phyloP scores from a whole-genome alignment of 805 yeast genomes.

The Tetrapisispora arboricola region DNA sequence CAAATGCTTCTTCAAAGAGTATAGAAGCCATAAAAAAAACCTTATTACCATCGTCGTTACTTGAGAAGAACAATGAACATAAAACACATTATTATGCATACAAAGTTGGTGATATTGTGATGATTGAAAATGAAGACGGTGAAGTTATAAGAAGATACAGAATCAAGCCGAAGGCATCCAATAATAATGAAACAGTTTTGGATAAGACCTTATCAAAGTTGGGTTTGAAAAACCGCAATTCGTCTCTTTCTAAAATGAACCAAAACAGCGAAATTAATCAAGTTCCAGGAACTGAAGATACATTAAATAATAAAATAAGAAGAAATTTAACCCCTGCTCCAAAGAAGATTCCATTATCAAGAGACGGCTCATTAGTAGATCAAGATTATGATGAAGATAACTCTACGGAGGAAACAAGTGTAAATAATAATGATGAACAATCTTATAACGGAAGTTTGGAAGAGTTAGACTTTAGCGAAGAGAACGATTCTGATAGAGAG shows the following conservation, averaged over 20 bases:
- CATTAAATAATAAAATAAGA: not conserved
- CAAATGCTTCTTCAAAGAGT: constrained; percentile 16
- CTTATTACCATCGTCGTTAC: not conserved
- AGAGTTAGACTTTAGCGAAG: not conserved
- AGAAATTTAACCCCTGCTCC: constrained; percentile 8
- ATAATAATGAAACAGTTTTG: constrained; percentile 18
- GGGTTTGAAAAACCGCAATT: constrained; percentile 31
- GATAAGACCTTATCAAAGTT: constrained; percentile 44
- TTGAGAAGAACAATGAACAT: not conserved
- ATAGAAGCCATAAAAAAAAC: not conserved
- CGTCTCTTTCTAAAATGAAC: constrained; percentile 5
- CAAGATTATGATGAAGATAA: constrained; percentile 10
- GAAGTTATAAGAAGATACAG: constrained; percentile 77
- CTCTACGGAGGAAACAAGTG: constrained; percentile 7
- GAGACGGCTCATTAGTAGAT: not conserved
- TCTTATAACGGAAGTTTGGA: not conserved
- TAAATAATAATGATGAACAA: not conserved
- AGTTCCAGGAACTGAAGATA: not conserved
- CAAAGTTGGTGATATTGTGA: constrained; percentile 63
- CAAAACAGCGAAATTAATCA: constrained; percentile 1
- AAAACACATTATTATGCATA: constrained; percentile 41
- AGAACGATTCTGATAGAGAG: constrained; percentile 3
- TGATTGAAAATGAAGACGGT: constrained; percentile 87
- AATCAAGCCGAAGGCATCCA: constrained; percentile 45
- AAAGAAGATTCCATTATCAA: constrained; percentile 1